Evolutionary conservation across 1,284 basidiomycete species (phyloP).

Genomic region (Cryptococcus floricola): DNA sequence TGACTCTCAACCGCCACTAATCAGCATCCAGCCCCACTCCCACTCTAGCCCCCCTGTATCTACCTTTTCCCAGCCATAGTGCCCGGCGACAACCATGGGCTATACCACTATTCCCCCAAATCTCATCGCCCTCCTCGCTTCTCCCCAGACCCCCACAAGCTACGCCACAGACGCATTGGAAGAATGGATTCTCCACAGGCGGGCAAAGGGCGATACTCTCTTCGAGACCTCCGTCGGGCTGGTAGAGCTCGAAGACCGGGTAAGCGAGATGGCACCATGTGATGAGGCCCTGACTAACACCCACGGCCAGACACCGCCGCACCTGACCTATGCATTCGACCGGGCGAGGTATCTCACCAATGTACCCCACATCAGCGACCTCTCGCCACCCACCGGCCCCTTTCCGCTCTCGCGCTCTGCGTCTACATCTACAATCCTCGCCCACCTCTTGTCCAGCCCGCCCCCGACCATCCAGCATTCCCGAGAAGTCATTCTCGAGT

Average conservation of each 20-base stretch:
- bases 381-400: constrained; percentile 36
- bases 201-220: constrained; percentile 41
- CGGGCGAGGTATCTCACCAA: constrained; percentile 42
- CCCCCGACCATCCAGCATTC: constrained; percentile 39
- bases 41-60: too few species aligned
- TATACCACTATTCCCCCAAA: constrained; percentile 13
- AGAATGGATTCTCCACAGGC: constrained; percentile 40
- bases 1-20: too few species aligned
- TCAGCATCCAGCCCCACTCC: too few species aligned
- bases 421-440: constrained; percentile 32
- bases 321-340: constrained; percentile 35
- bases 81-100: constrained; percentile 6
- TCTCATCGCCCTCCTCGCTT: constrained; percentile 11
- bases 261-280: constrained; percentile 11
- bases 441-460: constrained; percentile 35
- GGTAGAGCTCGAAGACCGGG: constrained; percentile 36
- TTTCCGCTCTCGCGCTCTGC: constrained; percentile 37
- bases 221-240: constrained; percentile 39
- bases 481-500: constrained; percentile 47
- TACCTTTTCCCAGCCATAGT: too few species aligned
- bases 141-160: constrained; percentile 8
- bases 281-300: not conserved
- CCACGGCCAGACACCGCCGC: constrained; percentile 29
- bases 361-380: constrained; percentile 42
- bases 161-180: constrained; percentile 34